Evolutionary conservation across 1,284 basidiomycete species (phyloP).

Genomic region (Pulchroboletus neoregius): DNA sequence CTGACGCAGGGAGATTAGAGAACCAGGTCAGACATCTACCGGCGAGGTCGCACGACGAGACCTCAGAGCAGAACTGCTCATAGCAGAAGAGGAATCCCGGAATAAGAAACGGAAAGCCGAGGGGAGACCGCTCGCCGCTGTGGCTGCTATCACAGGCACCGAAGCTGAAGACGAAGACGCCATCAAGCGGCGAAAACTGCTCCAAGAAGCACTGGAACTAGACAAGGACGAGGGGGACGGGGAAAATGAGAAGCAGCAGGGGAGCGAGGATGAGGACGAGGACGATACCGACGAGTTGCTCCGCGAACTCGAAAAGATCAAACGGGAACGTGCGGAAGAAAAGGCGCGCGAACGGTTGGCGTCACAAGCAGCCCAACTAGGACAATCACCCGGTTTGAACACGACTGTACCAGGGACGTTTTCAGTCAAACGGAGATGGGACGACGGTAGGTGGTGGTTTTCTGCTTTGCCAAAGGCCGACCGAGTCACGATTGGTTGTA

Average conservation of each 20-base stretch:
- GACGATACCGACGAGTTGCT: constrained; percentile 91
- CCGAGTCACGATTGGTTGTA: constrained; percentile 37
- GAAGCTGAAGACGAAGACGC: constrained; percentile 55
- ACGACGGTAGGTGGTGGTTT: constrained; percentile 63
- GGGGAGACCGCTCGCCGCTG: constrained; percentile 47
- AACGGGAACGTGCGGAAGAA: constrained; percentile 90
- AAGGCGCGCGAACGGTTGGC: constrained; percentile 76
- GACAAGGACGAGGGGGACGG: constrained; percentile 76
- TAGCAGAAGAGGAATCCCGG: constrained; percentile 77
- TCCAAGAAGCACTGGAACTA: constrained; percentile 79
- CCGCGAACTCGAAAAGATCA: constrained; percentile 93
- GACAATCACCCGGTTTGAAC: constrained; percentile 58
- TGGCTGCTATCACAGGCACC: constrained; percentile 36
- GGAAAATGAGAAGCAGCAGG: constrained; percentile 39
- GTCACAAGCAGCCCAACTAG: constrained; percentile 72
- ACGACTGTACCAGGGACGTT: constrained; percentile 82
- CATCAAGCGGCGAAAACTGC: constrained; percentile 73
- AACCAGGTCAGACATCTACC: constrained; percentile 79
- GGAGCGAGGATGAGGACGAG: constrained; percentile 50
- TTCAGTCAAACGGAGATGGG: constrained; percentile 91
- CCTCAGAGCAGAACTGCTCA: constrained; percentile 75
- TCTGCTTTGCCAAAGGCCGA: too few relatives aligned
- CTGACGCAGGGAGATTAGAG: constrained; percentile 40
- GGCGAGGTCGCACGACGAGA: constrained; percentile 76
- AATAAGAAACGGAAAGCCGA: constrained; percentile 89